phyloP scores from a whole-genome alignment of 2,329 filamentous ascomycete genomes.

The Penicillium sp. region DNA sequence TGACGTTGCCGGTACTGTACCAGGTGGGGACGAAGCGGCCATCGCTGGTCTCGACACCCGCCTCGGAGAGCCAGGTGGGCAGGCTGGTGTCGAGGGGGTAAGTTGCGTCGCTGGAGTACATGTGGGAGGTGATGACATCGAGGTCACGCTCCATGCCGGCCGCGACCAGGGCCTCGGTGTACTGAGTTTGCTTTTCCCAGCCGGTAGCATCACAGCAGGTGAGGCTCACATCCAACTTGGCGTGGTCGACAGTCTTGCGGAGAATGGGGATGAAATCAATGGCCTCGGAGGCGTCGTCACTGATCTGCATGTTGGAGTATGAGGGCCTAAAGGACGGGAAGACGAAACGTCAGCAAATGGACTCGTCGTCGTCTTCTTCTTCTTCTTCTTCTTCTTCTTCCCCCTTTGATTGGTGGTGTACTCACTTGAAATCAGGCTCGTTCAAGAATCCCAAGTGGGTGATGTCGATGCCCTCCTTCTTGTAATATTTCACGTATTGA shows the following conservation, averaged over 20 bases:
- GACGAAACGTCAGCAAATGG: neutral
- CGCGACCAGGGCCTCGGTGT: neutral
- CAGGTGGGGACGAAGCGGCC: neutral
- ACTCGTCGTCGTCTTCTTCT: neutral
- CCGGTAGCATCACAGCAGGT: slow-evolving; percentile 3
- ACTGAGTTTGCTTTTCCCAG: neutral
- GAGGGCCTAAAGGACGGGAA: neutral
- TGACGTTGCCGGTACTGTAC: neutral
- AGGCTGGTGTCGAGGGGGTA: neutral
- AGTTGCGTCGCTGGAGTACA: neutral
- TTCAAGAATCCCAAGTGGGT: slow-evolving; percentile 47
- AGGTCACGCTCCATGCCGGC: neutral
- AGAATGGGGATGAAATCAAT: neutral
- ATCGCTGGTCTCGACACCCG: neutral
- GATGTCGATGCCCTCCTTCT: slow-evolving; percentile 39
- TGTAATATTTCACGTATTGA: slow-evolving; percentile 46
- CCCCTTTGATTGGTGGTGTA: neutral
- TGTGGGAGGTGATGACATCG: neutral
- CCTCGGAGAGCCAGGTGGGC: neutral
- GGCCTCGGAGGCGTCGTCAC: neutral
- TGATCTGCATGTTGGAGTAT: neutral
- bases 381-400: neutral
- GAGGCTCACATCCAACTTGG: neutral
- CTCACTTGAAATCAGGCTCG: slow-evolving; percentile 36
- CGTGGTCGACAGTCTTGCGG: neutral